Evolutionary conservation across 2,329 filamentous ascomycete genomes (phyloP), one percentile per base, ranked within the genome.

Genomic region (Dactylellina leptospora): DNA sequence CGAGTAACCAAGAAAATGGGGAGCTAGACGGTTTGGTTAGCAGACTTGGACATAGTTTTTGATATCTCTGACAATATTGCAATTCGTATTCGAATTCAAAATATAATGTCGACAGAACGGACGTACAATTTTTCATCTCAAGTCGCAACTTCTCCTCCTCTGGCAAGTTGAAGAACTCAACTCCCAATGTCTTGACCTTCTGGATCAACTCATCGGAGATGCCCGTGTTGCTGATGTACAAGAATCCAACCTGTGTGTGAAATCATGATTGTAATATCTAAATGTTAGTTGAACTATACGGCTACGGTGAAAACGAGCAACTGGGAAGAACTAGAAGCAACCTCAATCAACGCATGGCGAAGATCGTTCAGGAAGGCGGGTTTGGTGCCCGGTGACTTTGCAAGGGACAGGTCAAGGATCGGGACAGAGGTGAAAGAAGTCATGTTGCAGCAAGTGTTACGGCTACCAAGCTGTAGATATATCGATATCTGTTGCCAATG

Each of bases 141-240:
- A 77, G 60, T 23, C 74, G 78, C 64, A 85, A 87, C 86, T 96
- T 96, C 80, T 95, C 90, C 75, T 89, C 87, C 72, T 82, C 78
- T 0, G 90, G 88, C 62, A 96, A 83, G 70, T 91, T 86, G 76
- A 96, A 96, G 80, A 96, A 95, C 0, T 81, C 82, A 59, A 85
- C 86, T 45, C 90, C 90, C 77, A 92, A 84, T 1, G 81, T 77
- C 58, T 91, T 87, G 23, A 93, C 90, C 73, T 84, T 80, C 22
- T 85, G 77, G 75, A 90, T 87, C 56, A 93, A 81, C 38, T 85
- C 82, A 13, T 88, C 84, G 3, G 88, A 83, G 54, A 93, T 87
- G 20, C 89, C 90, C 1, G 90, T 88, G 77, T 96, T 92, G 78
- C 88, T 89, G 73, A 96, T 85, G 77, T 96, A 96, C 20, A 96